Conservation (phyloP, 2,329 filamentous ascomycete genomes). For the Eurotiales sp. region DNA sequence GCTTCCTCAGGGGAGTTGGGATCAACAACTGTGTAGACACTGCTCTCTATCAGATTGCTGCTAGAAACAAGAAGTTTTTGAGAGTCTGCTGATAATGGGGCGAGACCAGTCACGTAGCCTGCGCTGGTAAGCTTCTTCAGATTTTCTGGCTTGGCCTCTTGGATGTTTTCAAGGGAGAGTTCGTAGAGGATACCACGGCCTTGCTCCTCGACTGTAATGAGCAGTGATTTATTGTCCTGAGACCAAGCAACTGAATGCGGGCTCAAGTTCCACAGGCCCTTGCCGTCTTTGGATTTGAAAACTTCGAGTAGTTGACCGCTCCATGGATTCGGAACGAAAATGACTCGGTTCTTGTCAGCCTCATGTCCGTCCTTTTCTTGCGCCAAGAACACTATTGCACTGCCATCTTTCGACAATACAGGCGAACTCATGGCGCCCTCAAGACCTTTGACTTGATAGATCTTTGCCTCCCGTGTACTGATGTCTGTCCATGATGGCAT, state of each 20-base stretch:
- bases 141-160: constrained; percentile 25
- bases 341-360: constrained; percentile 44
- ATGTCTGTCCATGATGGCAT: constrained; percentile 41
- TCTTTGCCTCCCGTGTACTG: constrained; percentile 26
- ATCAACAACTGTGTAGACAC: constrained; percentile 40
- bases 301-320: constrained; percentile 37
- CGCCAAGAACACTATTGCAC: constrained; percentile 40
- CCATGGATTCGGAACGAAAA: constrained; percentile 42
- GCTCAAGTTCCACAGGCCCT: constrained; percentile 41
- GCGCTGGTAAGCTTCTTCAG: constrained; percentile 37
- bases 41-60: constrained; percentile 44
- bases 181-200: constrained; percentile 43
- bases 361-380: constrained; percentile 46
- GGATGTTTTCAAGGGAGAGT: constrained; percentile 29
- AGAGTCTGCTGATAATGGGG: constrained; percentile 31
- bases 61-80: constrained; percentile 40
- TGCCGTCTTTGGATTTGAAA: constrained; percentile 34
- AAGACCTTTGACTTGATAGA: constrained; percentile 31
- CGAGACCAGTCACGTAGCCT: constrained; percentile 40
- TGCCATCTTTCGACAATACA: constrained; percentile 42
- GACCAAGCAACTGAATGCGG: constrained; percentile 40
- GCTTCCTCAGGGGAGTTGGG: constrained; percentile 27
- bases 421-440: constrained; percentile 45
- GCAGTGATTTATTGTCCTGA: constrained; percentile 38
- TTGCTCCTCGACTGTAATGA: constrained; percentile 40